Evolutionary conservation across 169 alveolate genomes (phyloP).

Genomic region (Cryptosporidium ryanae): DNA sequence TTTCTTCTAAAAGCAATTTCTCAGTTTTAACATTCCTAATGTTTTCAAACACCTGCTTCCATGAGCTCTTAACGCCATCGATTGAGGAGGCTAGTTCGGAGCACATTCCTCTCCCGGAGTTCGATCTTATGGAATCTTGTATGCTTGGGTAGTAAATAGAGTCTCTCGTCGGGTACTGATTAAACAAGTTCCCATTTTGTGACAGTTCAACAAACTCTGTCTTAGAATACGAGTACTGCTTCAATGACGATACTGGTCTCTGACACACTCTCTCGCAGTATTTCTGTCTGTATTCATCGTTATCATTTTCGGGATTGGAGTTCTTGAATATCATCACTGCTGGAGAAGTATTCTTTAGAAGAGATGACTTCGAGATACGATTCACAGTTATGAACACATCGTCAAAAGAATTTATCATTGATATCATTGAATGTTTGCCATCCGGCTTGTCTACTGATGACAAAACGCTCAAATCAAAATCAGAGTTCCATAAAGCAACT

Average conservation of each 20-base stretch:
- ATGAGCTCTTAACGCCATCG: conserved; percentile 16
- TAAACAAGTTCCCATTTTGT: conserved; percentile 25
- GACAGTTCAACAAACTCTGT: conserved; percentile 57
- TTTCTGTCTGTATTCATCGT: conserved; percentile 25
- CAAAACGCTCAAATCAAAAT: not conserved
- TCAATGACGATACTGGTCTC: conserved; percentile 29
- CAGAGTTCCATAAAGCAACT: conserved; percentile 56
- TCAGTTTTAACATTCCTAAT: conserved; percentile 16
- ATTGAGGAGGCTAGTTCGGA: conserved; percentile 1
- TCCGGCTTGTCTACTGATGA: conserved; percentile 24
- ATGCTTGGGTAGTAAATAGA: not conserved
- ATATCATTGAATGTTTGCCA: conserved; percentile 7
- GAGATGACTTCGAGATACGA: conserved; percentile 15
- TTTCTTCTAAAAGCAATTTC: not conserved
- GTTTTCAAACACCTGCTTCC: conserved; percentile 23
- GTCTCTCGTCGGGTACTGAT: conserved; percentile 64
- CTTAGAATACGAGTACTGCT: conserved; percentile 45
- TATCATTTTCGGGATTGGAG: not conserved
- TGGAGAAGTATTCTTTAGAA: not conserved
- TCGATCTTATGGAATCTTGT: not conserved
- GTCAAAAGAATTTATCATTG: conserved; percentile 13
- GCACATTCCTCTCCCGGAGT: conserved; percentile 32
- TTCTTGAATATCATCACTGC: conserved; percentile 34
- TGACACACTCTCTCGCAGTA: conserved; percentile 45
- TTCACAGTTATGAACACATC: conserved; percentile 41